Evolutionary conservation across 2,329 filamentous ascomycete species (phyloP), one percentile per base, ranked within the genome.

Genomic region (Aspergillus clavatus): DNA sequence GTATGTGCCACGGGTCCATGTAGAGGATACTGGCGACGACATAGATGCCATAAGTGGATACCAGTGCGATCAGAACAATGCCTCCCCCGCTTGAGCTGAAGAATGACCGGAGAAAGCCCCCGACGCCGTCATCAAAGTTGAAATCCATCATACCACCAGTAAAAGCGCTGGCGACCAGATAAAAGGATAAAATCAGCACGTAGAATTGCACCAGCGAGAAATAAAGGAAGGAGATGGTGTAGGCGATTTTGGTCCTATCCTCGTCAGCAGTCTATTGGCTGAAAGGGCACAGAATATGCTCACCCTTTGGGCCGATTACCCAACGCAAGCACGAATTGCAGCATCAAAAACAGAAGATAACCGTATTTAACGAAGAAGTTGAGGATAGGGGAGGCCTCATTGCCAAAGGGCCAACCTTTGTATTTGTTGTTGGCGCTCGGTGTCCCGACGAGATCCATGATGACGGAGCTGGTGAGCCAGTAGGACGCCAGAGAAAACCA

Each of bases 1-100:
- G 95, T 91, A 98, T 97, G 80, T 98, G 93, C 93, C 93, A 98
- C 18, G 93, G 93, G 70, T 98, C 93, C 61, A 96, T 77, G 74
- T 98, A 98, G 71, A 98, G 74, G 80, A 98, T 96, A 3, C 90
- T 97, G 7, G 91, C 90, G 47, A 97, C 76, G 65, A 90, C 97
- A 82, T 98, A 96, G 47, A 98, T 81, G 71, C 93, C 93, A 65
- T 95, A 97, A 45, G 94, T 98, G 51, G 93, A 87, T 51, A 91
- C 82, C 56, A 98, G 76, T 8, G 93, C 91, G 55, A 98, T 84
- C 58, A 98, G 81, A 66, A 98, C 95, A 65, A 97, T 91, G 74
- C 90, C 91, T 35, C 88, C 84, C 57, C 82, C 84, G 14, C 77
- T 76, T 1, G 85, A 86, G 8, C 81, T 79, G 70, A 97, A 95